Base-by-base conservation (phyloP, 2,329 filamentous ascomycete genomes). In the Curvularia verruculosa region DNA sequence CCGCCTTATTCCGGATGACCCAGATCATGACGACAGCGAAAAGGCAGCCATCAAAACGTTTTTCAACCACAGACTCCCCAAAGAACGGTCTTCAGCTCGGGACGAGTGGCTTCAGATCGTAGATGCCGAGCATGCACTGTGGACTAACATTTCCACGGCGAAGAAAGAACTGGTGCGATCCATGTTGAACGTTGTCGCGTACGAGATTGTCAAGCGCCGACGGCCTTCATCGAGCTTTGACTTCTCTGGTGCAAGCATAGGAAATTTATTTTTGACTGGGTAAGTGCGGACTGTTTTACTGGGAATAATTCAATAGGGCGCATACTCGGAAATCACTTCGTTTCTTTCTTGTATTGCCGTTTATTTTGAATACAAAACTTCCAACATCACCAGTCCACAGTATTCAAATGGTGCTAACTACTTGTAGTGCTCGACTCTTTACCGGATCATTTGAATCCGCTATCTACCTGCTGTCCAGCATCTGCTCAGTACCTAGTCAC, bases 371-470 rank as follows among this genome's bases (percentile, higher is more conserved):
- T 34, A 26, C 31, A 9, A 15, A 2, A 5, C 21, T 18, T 48
- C 9, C 31, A 26, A 36, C 5, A 12, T 26, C 4, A 21, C 46
- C 7, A 49, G n/a, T 45, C 8, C 18, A 5, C 7, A 13, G 8
- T 3, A 28, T 18, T 24, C 18, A 9, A 13, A 12, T 9, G 6
- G 4, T 9, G 23, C 61, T 72, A 45, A 70, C 44, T 8, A 18
- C 7, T 9, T 31, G 0, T 49, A 94, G 92, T 0, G 93, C 92
- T 0, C 86, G 94, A 1, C 84, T 98, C 10, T 97, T 97, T 78
- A 92, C 91, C 1, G 94, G 94, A 29, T 94, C 89, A 56, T 94
- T 98, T 64, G 95, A 98, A 75, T 90, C 90, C 6, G 91, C 92
- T 40, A 95, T 98, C 60, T 96, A 96, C 72, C 85, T 98, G 2